These are phyloP conservation scores for Zoysia pacifica DNA, from an alignment of 176 grass and related monocot genomes.

Conservation along the genomic window DNA sequence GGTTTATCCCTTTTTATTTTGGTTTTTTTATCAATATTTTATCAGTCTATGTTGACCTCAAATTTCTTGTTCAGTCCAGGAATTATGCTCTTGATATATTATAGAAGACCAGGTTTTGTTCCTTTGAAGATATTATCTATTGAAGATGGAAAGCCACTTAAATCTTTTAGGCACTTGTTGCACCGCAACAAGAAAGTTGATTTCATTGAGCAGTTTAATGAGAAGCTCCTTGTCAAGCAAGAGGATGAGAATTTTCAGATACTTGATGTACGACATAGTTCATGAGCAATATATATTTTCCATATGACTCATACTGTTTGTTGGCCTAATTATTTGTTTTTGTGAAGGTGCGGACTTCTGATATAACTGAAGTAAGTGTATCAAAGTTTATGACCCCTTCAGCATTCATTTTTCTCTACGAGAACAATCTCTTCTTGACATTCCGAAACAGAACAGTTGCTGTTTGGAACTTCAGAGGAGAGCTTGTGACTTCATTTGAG, in stretches of 20 bases:
- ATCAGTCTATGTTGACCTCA: not conserved
- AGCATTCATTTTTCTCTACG: conserved; percentile 96
- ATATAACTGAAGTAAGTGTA: conserved; percentile 79
- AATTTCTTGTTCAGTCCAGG: conserved; percentile 66
- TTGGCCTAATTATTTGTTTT: conserved; percentile 31
- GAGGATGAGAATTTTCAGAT: conserved; percentile 97
- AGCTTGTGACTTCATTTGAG: conserved; percentile 96
- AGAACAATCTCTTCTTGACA: conserved; percentile 99
- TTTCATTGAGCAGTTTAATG: conserved; percentile 98
- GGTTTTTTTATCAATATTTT: not conserved
- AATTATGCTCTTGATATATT: conserved; percentile 98
- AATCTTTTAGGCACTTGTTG: conserved; percentile 88
- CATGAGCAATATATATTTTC: not conserved
- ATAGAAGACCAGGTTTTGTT: conserved; percentile 73
- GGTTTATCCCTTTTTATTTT: conserved; percentile 41
- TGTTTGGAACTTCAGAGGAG: conserved; percentile 96
- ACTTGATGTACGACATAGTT: conserved; percentile 72
- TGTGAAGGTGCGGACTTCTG: conserved; percentile 83
- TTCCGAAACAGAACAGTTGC: conserved; percentile 93
- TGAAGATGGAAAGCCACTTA: conserved; percentile 87
- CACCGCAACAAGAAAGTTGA: conserved; percentile 94
- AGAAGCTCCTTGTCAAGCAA: conserved; percentile 95
- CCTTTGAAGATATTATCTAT: conserved; percentile 97
- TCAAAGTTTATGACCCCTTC: conserved; percentile 91
- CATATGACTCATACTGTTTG: not conserved